Percentiles rank a stretch among this genome's conserved stretches.
phyloP scores from a whole-genome alignment of 2,329 filamentous ascomycete species.

The Aspergillus clavatus region DNA sequence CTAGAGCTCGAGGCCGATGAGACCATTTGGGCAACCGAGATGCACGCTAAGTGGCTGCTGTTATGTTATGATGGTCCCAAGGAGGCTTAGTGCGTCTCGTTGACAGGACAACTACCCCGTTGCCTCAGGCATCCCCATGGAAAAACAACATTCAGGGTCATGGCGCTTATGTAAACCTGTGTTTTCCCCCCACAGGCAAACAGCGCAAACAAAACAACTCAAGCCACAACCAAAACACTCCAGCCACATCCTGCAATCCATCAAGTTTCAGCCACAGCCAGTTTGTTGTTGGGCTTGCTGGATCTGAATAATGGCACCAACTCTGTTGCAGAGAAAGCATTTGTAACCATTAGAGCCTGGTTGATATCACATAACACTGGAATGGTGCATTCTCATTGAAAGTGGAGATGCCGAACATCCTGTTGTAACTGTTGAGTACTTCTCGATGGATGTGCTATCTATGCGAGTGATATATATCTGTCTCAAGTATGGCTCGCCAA shows the following conservation, averaged over 20 bases:
- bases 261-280: background rate
- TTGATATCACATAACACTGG: too few species aligned
- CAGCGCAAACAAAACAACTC: conserved; percentile 9
- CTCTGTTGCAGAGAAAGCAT: too few species aligned
- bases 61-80: conserved; percentile 36
- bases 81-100: conserved; percentile 31
- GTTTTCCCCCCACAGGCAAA: conserved; percentile 8
- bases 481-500: too few species aligned
- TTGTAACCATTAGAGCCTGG: too few species aligned
- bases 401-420: too few species aligned
- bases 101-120: conserved; percentile 35
- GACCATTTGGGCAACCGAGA: conserved; percentile 31
- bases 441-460: too few species aligned
- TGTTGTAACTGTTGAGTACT: too few species aligned
- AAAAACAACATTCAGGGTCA: conserved; percentile 2
- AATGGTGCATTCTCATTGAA: too few species aligned
- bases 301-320: too few species aligned
- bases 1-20: conserved; percentile 24
- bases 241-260: background rate
- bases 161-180: conserved; percentile 9
- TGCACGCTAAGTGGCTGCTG: conserved; percentile 32
- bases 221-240: background rate
- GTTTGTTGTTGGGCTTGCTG: too few species aligned
- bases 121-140: conserved; percentile 24
- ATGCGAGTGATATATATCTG: too few species aligned